Evolutionary conservation across 2,329 filamentous ascomycete genomes (phyloP), one percentile per base, ranked within the genome.

Genomic region (Juglanconis sp.): DNA sequence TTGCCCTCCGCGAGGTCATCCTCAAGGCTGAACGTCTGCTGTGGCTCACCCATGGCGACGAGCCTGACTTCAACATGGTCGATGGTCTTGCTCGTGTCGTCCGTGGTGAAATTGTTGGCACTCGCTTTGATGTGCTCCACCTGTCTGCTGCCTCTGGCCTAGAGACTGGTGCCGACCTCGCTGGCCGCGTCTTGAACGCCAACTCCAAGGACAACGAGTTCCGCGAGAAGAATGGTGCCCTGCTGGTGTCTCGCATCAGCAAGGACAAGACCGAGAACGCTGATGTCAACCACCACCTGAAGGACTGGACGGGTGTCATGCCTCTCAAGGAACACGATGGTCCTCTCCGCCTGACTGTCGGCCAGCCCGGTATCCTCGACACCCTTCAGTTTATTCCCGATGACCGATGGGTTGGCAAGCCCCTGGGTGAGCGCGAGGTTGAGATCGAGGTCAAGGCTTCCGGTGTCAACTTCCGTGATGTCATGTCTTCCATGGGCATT

Each of bases 391-490:
- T 60, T 32, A 53, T 56, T 15, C 48, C 53, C 5, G 58, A 60
- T 15, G 58, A 56, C 48, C 48, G 58, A 36, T 57, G 38, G 30
- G 40, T 57, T n/a, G 54, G 47, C 54, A 57, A 51, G 38, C 57
- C 52, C 11, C 52, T 56, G 7, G 57, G 46, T 36, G 54, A 56
- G 24, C 53, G 49, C 38, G 59, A 65, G 53, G 53, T 60, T 5
- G 53, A 60, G 58, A 52, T 60, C 32, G 53, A 56, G 53, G 53
- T 56, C 35, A 52, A 67, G 53, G 72, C 74, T 0, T 67, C 67
- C n/a, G 75, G 74, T 31, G 53, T 77, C 24, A 77, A 76, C 63
- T 76, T 75, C 58, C 64, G 66, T 4, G 76, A 79, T 63, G 70
- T 77, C 9, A 68, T 77, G 56, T 68, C 71, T 3, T 72, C 74